These are phyloP conservation scores for Pontederia paniculata DNA, from an alignment of 176 grass and related monocot species.

Conservation along the genomic window DNA sequence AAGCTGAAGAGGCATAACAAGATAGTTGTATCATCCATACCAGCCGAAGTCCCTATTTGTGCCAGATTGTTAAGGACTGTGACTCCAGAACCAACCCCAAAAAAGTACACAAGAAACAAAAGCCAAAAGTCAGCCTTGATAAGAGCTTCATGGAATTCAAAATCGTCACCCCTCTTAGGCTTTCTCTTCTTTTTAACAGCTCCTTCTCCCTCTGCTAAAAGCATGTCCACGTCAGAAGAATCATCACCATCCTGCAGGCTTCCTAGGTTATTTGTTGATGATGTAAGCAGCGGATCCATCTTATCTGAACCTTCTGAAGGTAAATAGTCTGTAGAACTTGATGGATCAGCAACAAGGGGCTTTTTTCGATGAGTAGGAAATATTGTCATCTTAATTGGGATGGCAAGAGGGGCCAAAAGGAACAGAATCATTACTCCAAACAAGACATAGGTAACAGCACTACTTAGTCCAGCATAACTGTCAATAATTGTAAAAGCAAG, in stretches of 20 bases:
- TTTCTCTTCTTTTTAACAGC: constrained; percentile 65
- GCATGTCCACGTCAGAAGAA: constrained; percentile 55
- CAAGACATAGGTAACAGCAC: constrained; percentile 42
- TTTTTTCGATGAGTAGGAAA: constrained; percentile 45
- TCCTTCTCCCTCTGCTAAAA: constrained; percentile 79
- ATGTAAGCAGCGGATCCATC: constrained; percentile 41
- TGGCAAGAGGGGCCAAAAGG: constrained; percentile 57
- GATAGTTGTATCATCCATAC: constrained; percentile 61
- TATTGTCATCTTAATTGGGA: constrained; percentile 95
- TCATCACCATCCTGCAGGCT: constrained; percentile 39
- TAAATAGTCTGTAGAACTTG: constrained; percentile 4
- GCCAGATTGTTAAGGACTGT: constrained; percentile 90
- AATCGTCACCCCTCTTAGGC: constrained; percentile 84
- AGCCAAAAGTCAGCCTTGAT: constrained; percentile 97
- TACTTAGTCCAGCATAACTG: constrained; percentile 29
- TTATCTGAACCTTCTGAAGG: constrained; percentile 19
- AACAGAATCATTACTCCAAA: constrained; percentile 55
- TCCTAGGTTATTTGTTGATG: constrained; percentile 34
- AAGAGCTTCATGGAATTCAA: constrained; percentile 70
- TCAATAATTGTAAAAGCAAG: constrained; percentile 46
- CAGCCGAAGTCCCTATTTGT: constrained; percentile 79
- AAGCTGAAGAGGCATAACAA: constrained; percentile 79
- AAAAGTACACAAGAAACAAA: constrained; percentile 66
- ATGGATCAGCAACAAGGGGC: neutral
- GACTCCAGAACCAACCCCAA: constrained; percentile 77